A percentile compares a stretch with the other conserved stretches of the same genome.
These are phyloP conservation scores for Paramecium pentaurelia DNA, from an alignment of 73 alveolate genomes.

Conservation along the genomic window DNA sequence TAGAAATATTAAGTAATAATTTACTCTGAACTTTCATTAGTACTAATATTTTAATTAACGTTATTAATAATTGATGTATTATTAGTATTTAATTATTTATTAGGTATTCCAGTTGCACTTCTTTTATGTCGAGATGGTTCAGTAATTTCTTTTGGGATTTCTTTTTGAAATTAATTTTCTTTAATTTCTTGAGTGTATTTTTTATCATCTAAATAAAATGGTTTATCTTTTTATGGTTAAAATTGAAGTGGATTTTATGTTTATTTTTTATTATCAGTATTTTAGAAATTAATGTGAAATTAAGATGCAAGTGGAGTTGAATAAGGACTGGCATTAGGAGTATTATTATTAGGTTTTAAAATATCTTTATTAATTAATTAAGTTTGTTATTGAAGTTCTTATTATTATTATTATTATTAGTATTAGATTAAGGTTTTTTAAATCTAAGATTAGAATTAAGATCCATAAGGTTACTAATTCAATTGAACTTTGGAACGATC, in stretches of 20 bases:
- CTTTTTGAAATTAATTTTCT: constrained; percentile 31
- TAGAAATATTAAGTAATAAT: neutral
- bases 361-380: neutral
- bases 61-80: neutral
- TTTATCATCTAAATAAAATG: neutral
- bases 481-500: neutral
- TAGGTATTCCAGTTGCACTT: constrained; percentile 19
- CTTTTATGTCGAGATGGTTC: constrained; percentile 43
- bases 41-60: neutral
- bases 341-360: constrained; percentile 22
- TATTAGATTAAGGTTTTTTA: neutral
- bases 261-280: constrained; percentile 14
- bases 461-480: neutral
- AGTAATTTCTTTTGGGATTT: neutral
- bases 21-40: neutral
- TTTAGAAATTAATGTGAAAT: neutral
- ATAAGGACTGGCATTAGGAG: constrained; percentile 48
- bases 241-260: neutral
- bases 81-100: neutral
- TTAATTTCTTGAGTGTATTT: neutral
- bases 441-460: neutral
- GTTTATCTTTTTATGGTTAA: neutral
- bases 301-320: constrained; percentile 9
- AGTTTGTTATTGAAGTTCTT: neutral
- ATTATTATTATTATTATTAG: neutral